Evolutionary conservation across 805 yeast species (phyloP).

Genomic region (Candida sakaeoensis): DNA sequence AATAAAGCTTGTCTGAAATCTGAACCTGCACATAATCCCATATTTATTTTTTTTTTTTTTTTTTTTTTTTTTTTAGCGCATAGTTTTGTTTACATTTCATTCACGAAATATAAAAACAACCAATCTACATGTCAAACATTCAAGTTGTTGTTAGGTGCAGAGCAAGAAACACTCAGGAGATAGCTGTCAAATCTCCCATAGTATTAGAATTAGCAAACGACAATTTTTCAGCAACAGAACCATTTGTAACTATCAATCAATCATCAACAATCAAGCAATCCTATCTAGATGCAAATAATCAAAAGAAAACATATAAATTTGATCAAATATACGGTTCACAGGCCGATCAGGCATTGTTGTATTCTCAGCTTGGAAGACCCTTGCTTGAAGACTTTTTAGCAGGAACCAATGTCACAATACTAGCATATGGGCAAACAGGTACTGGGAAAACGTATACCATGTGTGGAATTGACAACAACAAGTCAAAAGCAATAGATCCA

Average conservation of each 20-base stretch:
- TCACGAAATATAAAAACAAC: background rate
- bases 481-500: background rate
- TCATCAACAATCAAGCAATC: conserved; percentile 3
- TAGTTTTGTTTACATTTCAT: conserved; percentile 8
- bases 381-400: conserved; percentile 60
- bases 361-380: conserved; percentile 68
- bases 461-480: conserved; percentile 45
- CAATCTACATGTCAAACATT: conserved; percentile 32
- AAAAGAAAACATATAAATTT: conserved; percentile 54
- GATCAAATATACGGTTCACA: conserved; percentile 83
- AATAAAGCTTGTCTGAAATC: background rate
- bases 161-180: conserved; percentile 44
- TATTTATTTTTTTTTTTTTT: conserved; percentile 4
- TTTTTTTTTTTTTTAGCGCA: background rate
- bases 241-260: conserved; percentile 16
- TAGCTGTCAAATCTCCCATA: conserved; percentile 41
- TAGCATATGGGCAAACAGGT: conserved; percentile 84
- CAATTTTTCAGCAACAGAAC: conserved; percentile 20
- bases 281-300: conserved; percentile 2
- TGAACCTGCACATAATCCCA: conserved; percentile 3
- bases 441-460: conserved; percentile 81
- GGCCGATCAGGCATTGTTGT: conserved; percentile 67
- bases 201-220: conserved; percentile 47
- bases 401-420: conserved; percentile 69
- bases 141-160: conserved; percentile 56